phyloP scores from a whole-genome alignment of 768 basidiomycete species.

The Leccinum olivaceopallidum region DNA sequence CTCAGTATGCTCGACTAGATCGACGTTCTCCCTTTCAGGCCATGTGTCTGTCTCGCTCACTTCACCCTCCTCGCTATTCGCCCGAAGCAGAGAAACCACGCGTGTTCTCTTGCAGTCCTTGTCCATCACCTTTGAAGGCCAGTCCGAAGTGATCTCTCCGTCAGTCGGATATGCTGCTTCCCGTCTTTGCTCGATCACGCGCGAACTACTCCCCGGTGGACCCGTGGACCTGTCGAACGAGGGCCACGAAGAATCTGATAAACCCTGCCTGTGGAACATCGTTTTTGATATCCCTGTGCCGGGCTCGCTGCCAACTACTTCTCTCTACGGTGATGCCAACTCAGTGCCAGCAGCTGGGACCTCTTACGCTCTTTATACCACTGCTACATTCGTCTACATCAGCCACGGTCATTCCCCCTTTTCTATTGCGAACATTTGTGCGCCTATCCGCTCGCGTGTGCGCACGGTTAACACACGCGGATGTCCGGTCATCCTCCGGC shows the following conservation, averaged over 20 bases:
- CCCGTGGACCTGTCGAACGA: slow-evolving; percentile 65
- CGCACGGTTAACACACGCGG: slow-evolving; percentile 42
- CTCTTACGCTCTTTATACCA: slow-evolving; percentile 66
- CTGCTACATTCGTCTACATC: slow-evolving; percentile 54
- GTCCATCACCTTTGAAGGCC: slow-evolving; percentile 80
- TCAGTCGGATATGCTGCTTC: slow-evolving; percentile 65
- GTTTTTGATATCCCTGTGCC: slow-evolving; percentile 83
- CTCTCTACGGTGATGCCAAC: slow-evolving; percentile 43
- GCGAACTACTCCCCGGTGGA: slow-evolving; percentile 51
- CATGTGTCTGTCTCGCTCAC: slow-evolving; percentile 67
- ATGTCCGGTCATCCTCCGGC: slow-evolving; percentile 47
- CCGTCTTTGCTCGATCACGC: slow-evolving; percentile 67
- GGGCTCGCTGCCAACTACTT: slow-evolving; percentile 81
- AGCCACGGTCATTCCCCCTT: slow-evolving; percentile 45
- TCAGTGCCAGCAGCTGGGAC: slow-evolving; percentile 51
- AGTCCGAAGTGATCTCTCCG: slow-evolving; percentile 70
- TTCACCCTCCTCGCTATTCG: slow-evolving; percentile 57
- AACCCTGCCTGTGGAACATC: slow-evolving; percentile 68
- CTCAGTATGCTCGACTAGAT: slow-evolving; percentile 44
- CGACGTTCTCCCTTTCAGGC: slow-evolving; percentile 86
- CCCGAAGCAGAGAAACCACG: slow-evolving; percentile 45
- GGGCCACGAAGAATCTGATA: slow-evolving; percentile 55
- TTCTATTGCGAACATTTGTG: slow-evolving; percentile 55
- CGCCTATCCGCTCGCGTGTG: slow-evolving; percentile 50
- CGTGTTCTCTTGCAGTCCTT: slow-evolving; percentile 68